These are phyloP conservation scores for Comarum palustre DNA, from an alignment of 306 rosid genomes.

Conservation along the genomic window DNA sequence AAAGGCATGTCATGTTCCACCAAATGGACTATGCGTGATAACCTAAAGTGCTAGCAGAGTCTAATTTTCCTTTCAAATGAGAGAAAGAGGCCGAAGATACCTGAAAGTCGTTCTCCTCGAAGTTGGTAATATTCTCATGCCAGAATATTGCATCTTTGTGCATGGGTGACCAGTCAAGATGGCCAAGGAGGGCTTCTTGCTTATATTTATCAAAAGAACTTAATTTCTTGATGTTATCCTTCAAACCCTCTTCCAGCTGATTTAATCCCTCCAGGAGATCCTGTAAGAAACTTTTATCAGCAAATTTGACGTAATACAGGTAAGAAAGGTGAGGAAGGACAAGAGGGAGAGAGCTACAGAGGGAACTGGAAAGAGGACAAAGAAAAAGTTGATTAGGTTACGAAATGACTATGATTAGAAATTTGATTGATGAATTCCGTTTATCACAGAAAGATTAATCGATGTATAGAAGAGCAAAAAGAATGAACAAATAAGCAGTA, in stretches of 20 bases:
- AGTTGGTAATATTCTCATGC: slow-evolving; percentile 77
- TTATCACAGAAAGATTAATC: background rate
- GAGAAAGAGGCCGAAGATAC: slow-evolving; percentile 30
- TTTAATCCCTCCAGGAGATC: slow-evolving; percentile 91
- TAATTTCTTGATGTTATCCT: slow-evolving; percentile 76
- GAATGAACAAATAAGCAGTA: background rate
- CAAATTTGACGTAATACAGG: background rate
- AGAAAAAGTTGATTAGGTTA: background rate
- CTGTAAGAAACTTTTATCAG: slow-evolving; percentile 38
- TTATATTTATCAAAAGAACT: slow-evolving; percentile 90
- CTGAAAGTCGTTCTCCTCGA: slow-evolving; percentile 97
- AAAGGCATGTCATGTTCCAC: background rate
- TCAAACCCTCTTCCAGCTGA: slow-evolving; percentile 79
- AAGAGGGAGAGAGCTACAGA: background rate
- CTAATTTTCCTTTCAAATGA: background rate
- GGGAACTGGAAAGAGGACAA: background rate
- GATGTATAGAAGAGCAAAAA: background rate
- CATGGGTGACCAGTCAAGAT: slow-evolving; percentile 98
- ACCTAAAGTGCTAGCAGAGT: background rate
- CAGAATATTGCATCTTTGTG: slow-evolving; percentile 91
- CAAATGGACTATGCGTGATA: background rate
- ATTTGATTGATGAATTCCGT: background rate
- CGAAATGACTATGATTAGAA: background rate
- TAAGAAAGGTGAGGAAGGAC: background rate
- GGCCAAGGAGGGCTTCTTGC: slow-evolving; percentile 94